These are phyloP conservation scores for Pythium phragmiticola DNA, from an alignment of 352 stramenopile genomes.

Conservation along the genomic window DNA sequence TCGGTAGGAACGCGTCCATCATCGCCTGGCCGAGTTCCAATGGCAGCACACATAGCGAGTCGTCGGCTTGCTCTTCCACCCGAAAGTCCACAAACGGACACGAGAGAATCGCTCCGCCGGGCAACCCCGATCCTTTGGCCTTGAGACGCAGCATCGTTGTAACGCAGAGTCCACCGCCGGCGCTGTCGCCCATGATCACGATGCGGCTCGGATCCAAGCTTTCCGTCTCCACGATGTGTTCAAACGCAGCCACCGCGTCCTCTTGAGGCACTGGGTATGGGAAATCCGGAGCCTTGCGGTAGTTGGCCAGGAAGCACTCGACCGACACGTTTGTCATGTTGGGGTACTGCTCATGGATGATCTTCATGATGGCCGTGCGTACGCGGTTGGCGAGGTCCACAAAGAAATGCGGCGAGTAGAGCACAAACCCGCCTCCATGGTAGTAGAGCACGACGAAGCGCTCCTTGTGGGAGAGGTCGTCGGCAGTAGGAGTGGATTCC, in stretches of 20 bases:
- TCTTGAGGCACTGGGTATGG: slow-evolving; percentile 43
- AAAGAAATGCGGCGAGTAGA: slow-evolving; percentile 41
- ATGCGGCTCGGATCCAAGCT: slow-evolving; percentile 32
- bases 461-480: slow-evolving; percentile 6
- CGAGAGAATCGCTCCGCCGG: slow-evolving; percentile 37
- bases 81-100: slow-evolving; percentile 52
- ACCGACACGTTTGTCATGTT: slow-evolving; percentile 24
- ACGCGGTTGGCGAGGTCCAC: slow-evolving; percentile 46
- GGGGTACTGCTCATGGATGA: slow-evolving; percentile 9
- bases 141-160: slow-evolving; percentile 44
- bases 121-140: slow-evolving; percentile 22
- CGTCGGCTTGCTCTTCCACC: slow-evolving; percentile 23
- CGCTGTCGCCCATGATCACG: slow-evolving; percentile 52
- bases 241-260: slow-evolving; percentile 46
- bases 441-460: slow-evolving; percentile 42
- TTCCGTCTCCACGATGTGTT: slow-evolving; percentile 37
- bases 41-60: slow-evolving; percentile 50
- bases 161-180: slow-evolving; percentile 45
- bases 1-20: slow-evolving; percentile 29
- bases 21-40: slow-evolving; percentile 39
- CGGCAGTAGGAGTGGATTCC: neutral
- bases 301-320: slow-evolving; percentile 64
- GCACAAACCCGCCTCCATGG: slow-evolving; percentile 41
- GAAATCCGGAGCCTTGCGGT: slow-evolving; percentile 55
- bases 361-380: slow-evolving; percentile 11